Evolutionary conservation across 148 eudicot genomes (phyloP).

Genomic region (Dianthus caryophyllus): DNA sequence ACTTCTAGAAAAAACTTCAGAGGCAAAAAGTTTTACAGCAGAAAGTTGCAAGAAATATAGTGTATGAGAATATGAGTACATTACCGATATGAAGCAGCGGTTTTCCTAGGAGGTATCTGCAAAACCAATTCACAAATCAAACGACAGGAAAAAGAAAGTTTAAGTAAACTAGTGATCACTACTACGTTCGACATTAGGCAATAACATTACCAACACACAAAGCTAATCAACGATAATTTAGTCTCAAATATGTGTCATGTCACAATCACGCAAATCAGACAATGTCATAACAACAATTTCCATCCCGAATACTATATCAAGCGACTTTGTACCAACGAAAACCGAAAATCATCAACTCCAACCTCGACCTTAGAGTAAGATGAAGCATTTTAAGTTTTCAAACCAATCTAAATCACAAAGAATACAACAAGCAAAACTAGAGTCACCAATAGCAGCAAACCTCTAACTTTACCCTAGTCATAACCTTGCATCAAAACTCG

Average conservation of each 20-base stretch:
- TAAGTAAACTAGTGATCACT: not conserved
- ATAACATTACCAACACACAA: not conserved
- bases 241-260: not conserved
- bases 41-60: not conserved
- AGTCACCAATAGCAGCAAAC: not conserved
- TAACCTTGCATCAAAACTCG: not conserved
- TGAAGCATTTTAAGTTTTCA: not conserved
- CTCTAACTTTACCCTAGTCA: slow-evolving; percentile 6
- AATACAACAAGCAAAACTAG: not conserved
- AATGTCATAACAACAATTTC: not conserved
- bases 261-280: not conserved
- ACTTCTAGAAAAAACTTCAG: not conserved
- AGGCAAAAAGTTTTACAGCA: slow-evolving; percentile 2
- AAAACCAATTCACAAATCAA: slow-evolving; percentile 18
- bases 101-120: slow-evolving; percentile 98
- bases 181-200: not conserved
- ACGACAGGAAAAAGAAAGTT: not conserved
- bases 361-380: not conserved
- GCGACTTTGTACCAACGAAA: not conserved
- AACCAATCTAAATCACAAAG: not conserved
- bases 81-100: slow-evolving; percentile 92
- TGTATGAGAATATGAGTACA: not conserved
- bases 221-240: not conserved
- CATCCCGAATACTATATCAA: not conserved
- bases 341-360: slow-evolving; percentile 4